Percentiles rank a stretch among this genome's conserved stretches.
phyloP scores from a whole-genome alignment of 805 yeast species.

The Ogataea trehalophila region DNA sequence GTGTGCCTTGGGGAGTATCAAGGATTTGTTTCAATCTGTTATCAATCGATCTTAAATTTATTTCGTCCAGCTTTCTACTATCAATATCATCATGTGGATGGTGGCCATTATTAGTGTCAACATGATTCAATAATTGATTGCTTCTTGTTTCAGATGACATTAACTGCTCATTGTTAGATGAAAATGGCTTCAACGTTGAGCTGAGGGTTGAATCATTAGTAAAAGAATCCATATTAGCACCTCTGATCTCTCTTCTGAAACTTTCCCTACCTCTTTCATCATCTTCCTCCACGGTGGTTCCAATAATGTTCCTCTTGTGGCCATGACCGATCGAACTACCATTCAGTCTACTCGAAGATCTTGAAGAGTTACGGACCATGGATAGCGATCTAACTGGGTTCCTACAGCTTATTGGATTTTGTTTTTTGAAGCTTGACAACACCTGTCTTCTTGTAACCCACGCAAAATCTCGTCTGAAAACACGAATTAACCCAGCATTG shows the following conservation, averaged over 20 bases:
- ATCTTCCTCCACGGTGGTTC: neutral
- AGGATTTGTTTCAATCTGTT: neutral
- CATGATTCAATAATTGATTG: neutral
- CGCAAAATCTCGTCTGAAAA: slow-evolving; percentile 78
- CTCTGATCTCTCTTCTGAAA: neutral
- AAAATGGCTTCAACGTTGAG: no score
- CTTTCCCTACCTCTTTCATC: neutral
- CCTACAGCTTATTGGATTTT: slow-evolving; percentile 4
- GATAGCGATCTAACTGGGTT: slow-evolving; percentile 8
- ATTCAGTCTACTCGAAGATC: slow-evolving; percentile 10
- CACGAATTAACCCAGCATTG: slow-evolving; percentile 63
- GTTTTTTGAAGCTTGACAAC: slow-evolving; percentile 10
- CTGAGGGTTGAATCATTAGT: slow-evolving; percentile 4
- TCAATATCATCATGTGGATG: neutral
- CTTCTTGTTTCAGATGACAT: neutral
- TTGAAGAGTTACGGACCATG: slow-evolving; percentile 12
- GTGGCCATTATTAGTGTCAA: no score
- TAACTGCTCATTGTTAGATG: no score
- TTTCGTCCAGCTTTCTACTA: neutral
- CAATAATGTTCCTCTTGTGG: no score
- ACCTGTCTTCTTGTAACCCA: slow-evolving; percentile 35
- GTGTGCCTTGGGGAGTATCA: no score
- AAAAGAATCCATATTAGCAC: neutral
- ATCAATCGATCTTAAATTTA: neutral
- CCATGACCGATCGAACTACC: slow-evolving; percentile 1